Evolutionary conservation across 768 basidiomycete species (phyloP), one percentile per base, ranked within the genome.

Genomic region (Agaricus subrufescens): DNA sequence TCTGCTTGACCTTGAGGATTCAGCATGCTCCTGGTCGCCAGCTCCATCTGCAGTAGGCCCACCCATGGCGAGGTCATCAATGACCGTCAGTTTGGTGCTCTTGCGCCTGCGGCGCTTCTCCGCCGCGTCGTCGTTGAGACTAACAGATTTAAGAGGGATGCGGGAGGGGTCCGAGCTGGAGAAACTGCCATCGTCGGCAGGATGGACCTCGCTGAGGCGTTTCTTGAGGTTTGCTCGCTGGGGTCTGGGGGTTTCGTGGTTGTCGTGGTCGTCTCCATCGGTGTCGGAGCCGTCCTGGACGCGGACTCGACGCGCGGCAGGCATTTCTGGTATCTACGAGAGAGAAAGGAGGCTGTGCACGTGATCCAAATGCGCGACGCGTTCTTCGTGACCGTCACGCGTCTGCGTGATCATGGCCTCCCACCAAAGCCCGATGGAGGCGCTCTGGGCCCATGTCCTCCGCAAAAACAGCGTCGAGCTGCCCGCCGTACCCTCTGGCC

Each of bases 91-190:
- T 69, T 86, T 91, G 25, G 80, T 83, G 65, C 88, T 92, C 76
- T 90, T 91, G 63, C 93, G 73, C 53, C 93, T 73, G 55, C 85
- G 78, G 48, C 92, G 81, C 68, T 92, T 93, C 75, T 95, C 93
- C 0, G 91, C 91, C 2, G 80, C 81, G 70, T 94, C 93, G 66
- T 94, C 92, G 69, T 94, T 95, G 69, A 74, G 78, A 58, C 77
- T 85, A 63, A 77, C 78, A 7, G 77, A 73, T 64, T 77, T 79
- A 46, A 74, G 65, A 25, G 75, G 75, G 38, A 67, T 64, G 44
- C 74, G 73, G 30, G 66, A 66, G 4, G 72, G 71, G 42, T 63
- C 67, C 43, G 69, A 60, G 49, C 75, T 73, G 30, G 63, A 67
- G 62, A 74, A 72, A 61, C 70, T 74, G 23, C 73, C 75, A 54